Conservation (phyloP, 768 basidiomycete genomes). For the Stropharia rugosoannulata region DNA sequence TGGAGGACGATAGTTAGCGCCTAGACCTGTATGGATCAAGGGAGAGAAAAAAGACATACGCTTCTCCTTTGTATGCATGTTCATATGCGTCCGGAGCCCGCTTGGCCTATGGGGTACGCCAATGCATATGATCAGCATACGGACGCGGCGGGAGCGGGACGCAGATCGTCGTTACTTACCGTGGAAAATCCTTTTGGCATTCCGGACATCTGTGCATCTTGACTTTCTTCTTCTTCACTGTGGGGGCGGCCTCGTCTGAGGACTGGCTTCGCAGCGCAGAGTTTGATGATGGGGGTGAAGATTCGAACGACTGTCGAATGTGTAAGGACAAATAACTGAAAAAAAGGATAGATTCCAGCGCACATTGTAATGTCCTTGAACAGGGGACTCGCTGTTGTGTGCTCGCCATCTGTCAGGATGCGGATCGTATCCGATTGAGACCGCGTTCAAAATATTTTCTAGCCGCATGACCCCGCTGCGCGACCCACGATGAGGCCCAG, state of each 20-base stretch:
- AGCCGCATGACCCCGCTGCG: conserved; percentile 23
- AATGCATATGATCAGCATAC: background rate
- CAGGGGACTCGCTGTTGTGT: conserved; percentile 7
- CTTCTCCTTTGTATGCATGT: conserved; percentile 33
- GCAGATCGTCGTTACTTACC: conserved; percentile 16
- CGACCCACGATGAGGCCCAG: background rate
- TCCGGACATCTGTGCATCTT: conserved; percentile 33
- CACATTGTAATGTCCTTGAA: conserved; percentile 10
- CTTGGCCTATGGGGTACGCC: conserved; percentile 23
- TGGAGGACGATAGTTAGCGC: conserved; percentile 1
- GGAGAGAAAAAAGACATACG: conserved; percentile 18
- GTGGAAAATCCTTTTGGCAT: conserved; percentile 33
- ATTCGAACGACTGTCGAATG: background rate
- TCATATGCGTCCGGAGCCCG: conserved; percentile 33
- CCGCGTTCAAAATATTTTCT: conserved; percentile 24
- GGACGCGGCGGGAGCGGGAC: background rate
- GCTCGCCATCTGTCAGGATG: background rate
- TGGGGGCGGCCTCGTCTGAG: conserved; percentile 12
- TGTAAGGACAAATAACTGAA: background rate
- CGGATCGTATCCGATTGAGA: conserved; percentile 8
- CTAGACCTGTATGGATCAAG: background rate
- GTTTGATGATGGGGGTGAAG: conserved; percentile 3
- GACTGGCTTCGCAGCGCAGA: conserved; percentile 13
- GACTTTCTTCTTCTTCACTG: conserved; percentile 29
- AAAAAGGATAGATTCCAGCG: background rate